Percentiles rank a stretch among this genome's conserved stretches.
Evolutionary conservation across 176 grass and related monocot genomes (phyloP).

Genomic region (Elymus sibiricus): DNA sequence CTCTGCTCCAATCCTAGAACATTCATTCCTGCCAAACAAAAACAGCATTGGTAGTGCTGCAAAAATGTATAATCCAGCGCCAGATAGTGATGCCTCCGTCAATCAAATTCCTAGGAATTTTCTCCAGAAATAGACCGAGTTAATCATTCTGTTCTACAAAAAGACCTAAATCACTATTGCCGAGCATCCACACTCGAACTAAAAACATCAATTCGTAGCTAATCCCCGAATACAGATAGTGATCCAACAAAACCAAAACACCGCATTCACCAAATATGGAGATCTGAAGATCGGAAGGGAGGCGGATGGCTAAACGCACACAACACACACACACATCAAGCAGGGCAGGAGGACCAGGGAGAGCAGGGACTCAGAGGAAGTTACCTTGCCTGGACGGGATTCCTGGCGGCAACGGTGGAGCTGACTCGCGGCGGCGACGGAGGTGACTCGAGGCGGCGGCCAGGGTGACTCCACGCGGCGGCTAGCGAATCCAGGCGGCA

Average conservation of each 20-base stretch:
- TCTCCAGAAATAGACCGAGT: conserved; percentile 5
- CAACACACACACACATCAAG: no score
- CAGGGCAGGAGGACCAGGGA: no score
- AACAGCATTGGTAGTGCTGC: conserved; percentile 79
- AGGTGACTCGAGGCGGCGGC: no score
- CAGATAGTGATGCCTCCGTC: conserved; percentile 86
- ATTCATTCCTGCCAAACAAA: conserved; percentile 50
- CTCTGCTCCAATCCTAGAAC: no score
- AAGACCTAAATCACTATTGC: not conserved
- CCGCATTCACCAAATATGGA: not conserved
- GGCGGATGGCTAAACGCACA: no score
- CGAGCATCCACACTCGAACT: not conserved
- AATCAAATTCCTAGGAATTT: conserved; percentile 97
- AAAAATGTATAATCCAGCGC: conserved; percentile 77
- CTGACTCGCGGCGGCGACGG: no score
- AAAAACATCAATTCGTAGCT: not conserved
- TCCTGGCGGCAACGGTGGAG: no score
- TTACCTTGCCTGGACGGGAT: no score
- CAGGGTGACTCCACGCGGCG: no score
- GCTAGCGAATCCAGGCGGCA: no score
- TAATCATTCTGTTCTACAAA: not conserved
- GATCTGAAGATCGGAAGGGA: no score
- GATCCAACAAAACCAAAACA: not conserved
- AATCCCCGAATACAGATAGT: not conserved
- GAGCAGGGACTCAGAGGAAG: no score